Conservation (phyloP, 2,329 filamentous ascomycete species). For the Alternaria triticimaculans region DNA sequence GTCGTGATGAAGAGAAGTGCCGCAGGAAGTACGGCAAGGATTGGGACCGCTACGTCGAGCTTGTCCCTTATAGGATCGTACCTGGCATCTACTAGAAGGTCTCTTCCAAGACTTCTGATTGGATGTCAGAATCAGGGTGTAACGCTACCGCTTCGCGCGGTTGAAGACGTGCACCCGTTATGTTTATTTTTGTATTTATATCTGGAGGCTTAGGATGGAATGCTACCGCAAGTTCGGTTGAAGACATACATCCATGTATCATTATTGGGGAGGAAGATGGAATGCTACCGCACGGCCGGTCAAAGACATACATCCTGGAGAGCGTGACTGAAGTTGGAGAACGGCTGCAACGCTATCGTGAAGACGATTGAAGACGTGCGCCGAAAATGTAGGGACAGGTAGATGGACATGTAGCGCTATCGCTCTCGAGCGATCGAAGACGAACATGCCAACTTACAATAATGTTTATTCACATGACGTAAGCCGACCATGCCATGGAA, state of each 20-base stretch:
- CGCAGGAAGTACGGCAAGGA: conserved; percentile 88
- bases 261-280: conserved; percentile 8
- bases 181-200: background rate
- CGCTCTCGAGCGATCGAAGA: conserved; percentile 5
- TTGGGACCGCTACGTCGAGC: conserved; percentile 86
- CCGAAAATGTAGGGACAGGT: background rate
- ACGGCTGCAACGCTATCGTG: conserved; percentile 20
- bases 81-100: conserved; percentile 76
- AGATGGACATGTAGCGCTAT: conserved; percentile 9
- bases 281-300: conserved; percentile 34
- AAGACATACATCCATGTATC: conserved; percentile 31
- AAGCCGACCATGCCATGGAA: background rate
- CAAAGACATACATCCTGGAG: conserved; percentile 29
- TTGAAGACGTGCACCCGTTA: conserved; percentile 10
- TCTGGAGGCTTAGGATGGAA: conserved; percentile 13
- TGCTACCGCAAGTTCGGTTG: conserved; percentile 35
- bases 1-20: conserved; percentile 91
- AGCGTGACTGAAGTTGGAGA: background rate
- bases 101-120: background rate
- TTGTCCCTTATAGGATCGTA: conserved; percentile 81
- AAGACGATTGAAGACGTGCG: conserved; percentile 23
- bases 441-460: conserved; percentile 6
- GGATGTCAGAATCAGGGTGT: conserved; percentile 15
- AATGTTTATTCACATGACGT: conserved; percentile 1
- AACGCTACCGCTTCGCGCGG: conserved; percentile 30